Base-by-base conservation (phyloP, 2,329 filamentous ascomycete species). In the Penicillium carneum region DNA sequence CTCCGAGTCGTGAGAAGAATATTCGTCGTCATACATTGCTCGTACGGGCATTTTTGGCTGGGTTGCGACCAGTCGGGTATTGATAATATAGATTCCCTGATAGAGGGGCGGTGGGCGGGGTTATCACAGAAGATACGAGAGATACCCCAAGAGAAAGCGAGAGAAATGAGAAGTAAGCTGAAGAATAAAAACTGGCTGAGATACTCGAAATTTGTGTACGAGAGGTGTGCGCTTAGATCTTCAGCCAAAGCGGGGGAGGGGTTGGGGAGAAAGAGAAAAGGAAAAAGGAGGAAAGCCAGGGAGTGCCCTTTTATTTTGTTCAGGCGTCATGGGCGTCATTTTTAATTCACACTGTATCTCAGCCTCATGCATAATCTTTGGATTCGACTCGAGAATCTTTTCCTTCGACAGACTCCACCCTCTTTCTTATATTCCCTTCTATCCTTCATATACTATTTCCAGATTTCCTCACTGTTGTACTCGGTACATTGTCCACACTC, bases 1-100 rank as follows among this genome's bases (percentile, higher is more conserved):
- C 2, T 76, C 75, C 23, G 72, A 69, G 34, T 75, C 73, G 16
- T 72, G 69, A 20, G 73, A 72, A 31, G 64, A 63, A 48, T 65
- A 62, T 2, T 18, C 45, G 11, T 43, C 45, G 10, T 51, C 46
- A 20, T 52, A 57, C 47, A 63, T 53, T n/a, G 54, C 47, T 63
- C 59, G 29, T 52, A 43, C 8, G 33, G 67, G 62, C 67, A 71
- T 70, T 48, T 48, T 61, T 65, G 59, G 36, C 23, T 53, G 23
- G 20, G 53, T 46, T 59, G 51, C n/a, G 26, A 39, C 34, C 20
- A 50, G 16, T 34, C 29, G 26, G 23, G 14, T 31, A 11, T 11
- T 33, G 23, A 12, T 47, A 11, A 34, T 54, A 43, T 54, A 54
- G 33, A 47, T 54, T 31, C 45, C 48, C 56, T 59, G 29, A 59